Evolutionary conservation across 1,284 basidiomycete genomes (phyloP).

Genomic region (Cerrena zonata): DNA sequence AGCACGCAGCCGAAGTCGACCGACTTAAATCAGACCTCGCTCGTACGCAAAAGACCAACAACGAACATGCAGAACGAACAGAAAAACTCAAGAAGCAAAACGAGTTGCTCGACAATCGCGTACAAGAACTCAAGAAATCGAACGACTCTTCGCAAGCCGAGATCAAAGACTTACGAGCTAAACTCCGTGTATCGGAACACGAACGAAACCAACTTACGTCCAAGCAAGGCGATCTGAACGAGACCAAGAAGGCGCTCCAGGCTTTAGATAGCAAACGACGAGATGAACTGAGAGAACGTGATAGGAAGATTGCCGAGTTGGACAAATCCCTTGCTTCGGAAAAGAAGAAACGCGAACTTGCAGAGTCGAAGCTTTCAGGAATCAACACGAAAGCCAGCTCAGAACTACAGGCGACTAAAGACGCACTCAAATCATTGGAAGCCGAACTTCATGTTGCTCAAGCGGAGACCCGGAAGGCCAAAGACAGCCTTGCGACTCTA

Average conservation of each 20-base stretch:
- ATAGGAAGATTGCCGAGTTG: slow-evolving; percentile 49
- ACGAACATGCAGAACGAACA: slow-evolving; percentile 49
- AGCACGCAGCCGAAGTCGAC: slow-evolving; percentile 60
- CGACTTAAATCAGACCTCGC: slow-evolving; percentile 52
- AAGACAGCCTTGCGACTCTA: slow-evolving; percentile 20
- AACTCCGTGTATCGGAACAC: slow-evolving; percentile 55
- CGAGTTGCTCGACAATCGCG: slow-evolving; percentile 44
- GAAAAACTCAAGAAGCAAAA: slow-evolving; percentile 62
- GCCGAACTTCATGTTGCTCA: slow-evolving; percentile 31
- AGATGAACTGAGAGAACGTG: slow-evolving; percentile 50
- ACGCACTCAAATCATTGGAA: slow-evolving; percentile 31
- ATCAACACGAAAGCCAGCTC: slow-evolving; percentile 38
- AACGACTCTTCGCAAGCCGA: slow-evolving; percentile 49
- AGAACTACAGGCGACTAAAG: slow-evolving; percentile 34
- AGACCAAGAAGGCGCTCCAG: slow-evolving; percentile 49
- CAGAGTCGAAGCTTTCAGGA: slow-evolving; percentile 42
- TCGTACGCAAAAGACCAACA: slow-evolving; percentile 39
- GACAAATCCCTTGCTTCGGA: slow-evolving; percentile 48
- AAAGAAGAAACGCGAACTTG: slow-evolving; percentile 42
- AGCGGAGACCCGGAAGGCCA: slow-evolving; percentile 30
- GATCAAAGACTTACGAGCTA: slow-evolving; percentile 54
- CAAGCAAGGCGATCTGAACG: slow-evolving; percentile 47
- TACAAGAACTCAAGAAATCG: slow-evolving; percentile 55
- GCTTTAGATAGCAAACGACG: slow-evolving; percentile 43
- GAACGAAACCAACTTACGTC: slow-evolving; percentile 46